phyloP scores from a whole-genome alignment of 1,284 basidiomycete genomes.

The Trichosporon sp. region DNA sequence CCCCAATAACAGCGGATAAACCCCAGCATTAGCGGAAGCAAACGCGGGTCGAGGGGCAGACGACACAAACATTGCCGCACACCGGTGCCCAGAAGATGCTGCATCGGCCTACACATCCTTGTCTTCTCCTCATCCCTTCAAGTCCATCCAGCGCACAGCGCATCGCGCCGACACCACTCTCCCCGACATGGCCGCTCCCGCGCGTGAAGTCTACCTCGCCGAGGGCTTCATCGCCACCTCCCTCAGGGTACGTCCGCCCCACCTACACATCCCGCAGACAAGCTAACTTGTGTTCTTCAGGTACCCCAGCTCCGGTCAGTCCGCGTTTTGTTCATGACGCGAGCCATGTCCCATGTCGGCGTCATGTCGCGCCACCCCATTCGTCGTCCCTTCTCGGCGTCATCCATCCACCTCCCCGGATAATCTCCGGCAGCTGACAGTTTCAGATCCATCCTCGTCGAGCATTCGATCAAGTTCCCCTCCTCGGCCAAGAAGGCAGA shows the following conservation, averaged over 20 bases:
- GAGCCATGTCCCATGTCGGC: not conserved
- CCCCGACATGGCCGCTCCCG: conserved; percentile 45
- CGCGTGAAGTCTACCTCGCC: conserved; percentile 67
- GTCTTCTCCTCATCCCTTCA: not conserved
- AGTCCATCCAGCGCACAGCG: conserved; percentile 13
- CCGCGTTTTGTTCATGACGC: conserved; percentile 12
- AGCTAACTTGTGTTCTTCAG: conserved; percentile 33
- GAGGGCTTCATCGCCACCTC: conserved; percentile 77
- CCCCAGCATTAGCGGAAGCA: conserved; percentile 14
- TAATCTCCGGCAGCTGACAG: conserved; percentile 20
- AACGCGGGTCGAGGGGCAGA: not conserved
- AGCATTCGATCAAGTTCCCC: conserved; percentile 76
- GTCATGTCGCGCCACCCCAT: not conserved
- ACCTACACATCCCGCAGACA: not conserved
- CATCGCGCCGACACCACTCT: not conserved
- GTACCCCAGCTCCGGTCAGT: conserved; percentile 54
- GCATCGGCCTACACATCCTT: not conserved
- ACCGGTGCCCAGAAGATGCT: not conserved
- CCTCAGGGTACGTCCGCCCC: conserved; percentile 60
- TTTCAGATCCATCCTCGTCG: conserved; percentile 44
- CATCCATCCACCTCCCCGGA: not conserved
- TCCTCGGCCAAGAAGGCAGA: conserved; percentile 82
- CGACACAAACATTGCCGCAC: conserved; percentile 24
- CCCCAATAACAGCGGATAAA: not conserved
- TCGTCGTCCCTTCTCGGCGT: conserved; percentile 1